phyloP scores from a whole-genome alignment of 352 stramenopile genomes.

The Aphanomyces invadans region DNA sequence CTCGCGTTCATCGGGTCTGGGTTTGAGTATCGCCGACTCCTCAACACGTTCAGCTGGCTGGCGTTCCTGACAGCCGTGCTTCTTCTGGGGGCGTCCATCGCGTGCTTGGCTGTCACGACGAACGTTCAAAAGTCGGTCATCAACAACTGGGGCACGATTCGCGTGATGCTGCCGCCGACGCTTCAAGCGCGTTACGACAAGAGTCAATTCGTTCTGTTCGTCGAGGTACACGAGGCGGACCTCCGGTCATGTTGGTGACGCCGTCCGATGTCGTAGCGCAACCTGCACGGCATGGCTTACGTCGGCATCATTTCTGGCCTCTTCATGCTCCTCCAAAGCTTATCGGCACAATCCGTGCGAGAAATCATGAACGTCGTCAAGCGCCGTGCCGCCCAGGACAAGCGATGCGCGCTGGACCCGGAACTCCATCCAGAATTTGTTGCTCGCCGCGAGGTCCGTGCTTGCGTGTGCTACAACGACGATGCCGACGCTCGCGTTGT shows the following conservation, averaged over 20 bases:
- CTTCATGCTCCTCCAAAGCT: slow-evolving; percentile 46
- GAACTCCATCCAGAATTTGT: slow-evolving; percentile 21
- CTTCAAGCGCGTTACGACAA: slow-evolving; percentile 58
- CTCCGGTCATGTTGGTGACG: neutral
- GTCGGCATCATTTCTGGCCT: slow-evolving; percentile 46
- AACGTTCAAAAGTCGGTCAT: slow-evolving; percentile 50
- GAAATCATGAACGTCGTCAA: slow-evolving; percentile 48
- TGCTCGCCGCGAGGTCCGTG: slow-evolving; percentile 13
- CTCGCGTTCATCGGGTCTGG: slow-evolving; percentile 57
- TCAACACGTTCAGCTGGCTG: slow-evolving; percentile 59
- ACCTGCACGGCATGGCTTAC: slow-evolving; percentile 51
- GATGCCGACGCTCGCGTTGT: neutral
- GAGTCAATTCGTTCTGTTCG: slow-evolving; percentile 39
- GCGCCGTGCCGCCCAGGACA: slow-evolving; percentile 46
- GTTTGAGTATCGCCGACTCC: slow-evolving; percentile 71
- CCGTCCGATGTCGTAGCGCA: slow-evolving; percentile 28
- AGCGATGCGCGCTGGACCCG: slow-evolving; percentile 27
- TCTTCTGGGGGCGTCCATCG: slow-evolving; percentile 45
- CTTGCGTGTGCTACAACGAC: neutral
- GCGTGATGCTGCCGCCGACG: slow-evolving; percentile 56
- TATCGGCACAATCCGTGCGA: slow-evolving; percentile 46
- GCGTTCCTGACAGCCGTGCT: slow-evolving; percentile 43
- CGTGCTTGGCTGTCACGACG: slow-evolving; percentile 44
- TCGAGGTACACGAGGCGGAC: neutral
- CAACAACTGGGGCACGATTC: slow-evolving; percentile 47